Evolutionary conservation across 805 yeast genomes (phyloP).

Genomic region (Candida germanica): DNA sequence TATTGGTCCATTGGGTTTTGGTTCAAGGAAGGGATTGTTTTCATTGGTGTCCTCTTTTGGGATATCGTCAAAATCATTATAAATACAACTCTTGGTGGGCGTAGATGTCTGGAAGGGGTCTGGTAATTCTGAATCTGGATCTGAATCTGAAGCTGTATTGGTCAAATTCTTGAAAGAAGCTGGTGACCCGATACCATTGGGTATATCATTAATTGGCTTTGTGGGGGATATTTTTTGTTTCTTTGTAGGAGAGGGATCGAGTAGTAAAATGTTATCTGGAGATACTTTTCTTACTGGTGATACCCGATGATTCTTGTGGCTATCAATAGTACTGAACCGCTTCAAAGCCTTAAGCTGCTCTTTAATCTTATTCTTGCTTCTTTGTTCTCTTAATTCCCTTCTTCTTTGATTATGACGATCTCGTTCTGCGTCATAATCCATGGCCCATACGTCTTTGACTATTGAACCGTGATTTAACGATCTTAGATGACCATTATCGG

Average conservation of each 20-base stretch:
- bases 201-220: constrained; percentile 1
- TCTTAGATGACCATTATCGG: constrained; percentile 67
- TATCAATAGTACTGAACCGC: neutral
- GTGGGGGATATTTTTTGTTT: constrained; percentile 15
- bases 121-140: constrained; percentile 7
- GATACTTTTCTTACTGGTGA: constrained; percentile 9
- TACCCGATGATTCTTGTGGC: neutral
- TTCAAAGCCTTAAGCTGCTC: constrained; percentile 13
- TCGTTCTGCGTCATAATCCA: constrained; percentile 28
- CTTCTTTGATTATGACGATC: constrained; percentile 12
- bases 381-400: constrained; percentile 10
- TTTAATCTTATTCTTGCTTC: constrained; percentile 14
- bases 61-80: neutral
- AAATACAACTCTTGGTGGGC: neutral
- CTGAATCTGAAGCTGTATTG: no score
- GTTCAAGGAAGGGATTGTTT: neutral
- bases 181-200: neutral
- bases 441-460: constrained; percentile 36
- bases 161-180: no score
- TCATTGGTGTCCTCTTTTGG: neutral
- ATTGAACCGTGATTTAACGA: constrained; percentile 28
- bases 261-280: constrained; percentile 22
- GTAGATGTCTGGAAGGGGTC: neutral
- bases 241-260: constrained; percentile 31
- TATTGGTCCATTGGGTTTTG: no score